Evolutionary conservation across 768 basidiomycete genomes (phyloP).

Genomic region (Kwoniella sp.): DNA sequence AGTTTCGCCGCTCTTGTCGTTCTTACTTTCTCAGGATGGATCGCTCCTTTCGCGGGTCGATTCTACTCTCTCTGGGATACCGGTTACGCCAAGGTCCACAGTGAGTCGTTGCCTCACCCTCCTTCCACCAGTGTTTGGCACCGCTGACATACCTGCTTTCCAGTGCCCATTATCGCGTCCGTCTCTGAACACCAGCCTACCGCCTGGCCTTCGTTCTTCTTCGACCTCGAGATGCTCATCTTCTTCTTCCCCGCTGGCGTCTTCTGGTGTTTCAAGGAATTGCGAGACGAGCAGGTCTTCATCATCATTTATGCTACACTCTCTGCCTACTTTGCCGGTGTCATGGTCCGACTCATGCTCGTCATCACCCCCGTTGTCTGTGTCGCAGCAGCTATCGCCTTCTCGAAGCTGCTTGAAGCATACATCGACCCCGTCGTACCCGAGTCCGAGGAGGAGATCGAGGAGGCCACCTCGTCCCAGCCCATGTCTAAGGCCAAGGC

Average conservation of each 20-base stretch:
- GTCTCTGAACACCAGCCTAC: constrained; percentile 99
- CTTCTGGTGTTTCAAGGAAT: constrained; percentile 85
- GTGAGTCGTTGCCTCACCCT: constrained; percentile 58
- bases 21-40: constrained; percentile 89
- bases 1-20: constrained; percentile 73
- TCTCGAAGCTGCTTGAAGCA: constrained; percentile 82
- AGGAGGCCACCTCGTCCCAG: constrained; percentile 37
- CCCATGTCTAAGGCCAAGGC: constrained; percentile 64
- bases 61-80: constrained; percentile 99
- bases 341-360: constrained; percentile 99
- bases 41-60: constrained; percentile 99
- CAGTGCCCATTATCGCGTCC: constrained; percentile 92
- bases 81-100: constrained; percentile 87
- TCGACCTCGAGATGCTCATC: constrained; percentile 96
- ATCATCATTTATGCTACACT: constrained; percentile 97
- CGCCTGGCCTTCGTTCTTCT: constrained; percentile 99
- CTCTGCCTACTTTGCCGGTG: constrained; percentile 97
- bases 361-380: constrained; percentile 97
- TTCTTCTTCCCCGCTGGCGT: constrained; percentile 98
- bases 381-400: constrained; percentile 84
- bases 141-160: neutral
- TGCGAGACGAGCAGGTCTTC: constrained; percentile 96
- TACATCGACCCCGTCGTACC: constrained; percentile 86
- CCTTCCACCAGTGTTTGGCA: constrained; percentile 1
- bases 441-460: constrained; percentile 51